phyloP scores from a whole-genome alignment of 495 filamentous ascomycete species.

The Hyphodiscus hymeniophilus region DNA sequence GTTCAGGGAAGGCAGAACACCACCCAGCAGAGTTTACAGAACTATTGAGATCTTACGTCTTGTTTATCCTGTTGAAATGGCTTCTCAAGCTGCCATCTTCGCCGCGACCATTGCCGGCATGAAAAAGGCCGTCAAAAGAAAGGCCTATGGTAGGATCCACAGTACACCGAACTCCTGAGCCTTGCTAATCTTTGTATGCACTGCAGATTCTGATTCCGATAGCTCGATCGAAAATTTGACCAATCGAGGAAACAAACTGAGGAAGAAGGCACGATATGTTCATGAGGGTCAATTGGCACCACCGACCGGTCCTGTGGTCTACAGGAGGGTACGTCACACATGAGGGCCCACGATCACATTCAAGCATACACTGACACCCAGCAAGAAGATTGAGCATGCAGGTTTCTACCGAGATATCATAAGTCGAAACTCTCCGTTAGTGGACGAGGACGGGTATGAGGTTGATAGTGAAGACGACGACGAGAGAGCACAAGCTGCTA shows the following conservation, averaged over 20 bases:
- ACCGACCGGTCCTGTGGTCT: slow-evolving; percentile 62
- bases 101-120: slow-evolving; percentile 67
- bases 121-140: slow-evolving; percentile 61
- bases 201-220: slow-evolving; percentile 76
- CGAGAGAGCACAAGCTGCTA: slow-evolving; percentile 49
- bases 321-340: slow-evolving; percentile 62
- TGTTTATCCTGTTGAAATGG: slow-evolving; percentile 42
- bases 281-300: slow-evolving; percentile 66
- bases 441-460: slow-evolving; percentile 84
- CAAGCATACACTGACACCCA: neutral
- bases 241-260: slow-evolving; percentile 89
- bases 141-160: slow-evolving; percentile 44
- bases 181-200: slow-evolving; percentile 1
- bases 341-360: neutral
- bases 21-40: no score
- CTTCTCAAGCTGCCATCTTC: slow-evolving; percentile 60
- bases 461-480: slow-evolving; percentile 76
- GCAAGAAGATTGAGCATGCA: slow-evolving; percentile 72
- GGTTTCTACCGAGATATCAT: slow-evolving; percentile 82
- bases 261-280: slow-evolving; percentile 71
- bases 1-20: no score
- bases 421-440: slow-evolving; percentile 58
- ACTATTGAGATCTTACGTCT: neutral
- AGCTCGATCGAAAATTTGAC: slow-evolving; percentile 69
- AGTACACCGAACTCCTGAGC: neutral